phyloP scores from a whole-genome alignment of 768 basidiomycete species.

The Boletus tylopilopsis region DNA sequence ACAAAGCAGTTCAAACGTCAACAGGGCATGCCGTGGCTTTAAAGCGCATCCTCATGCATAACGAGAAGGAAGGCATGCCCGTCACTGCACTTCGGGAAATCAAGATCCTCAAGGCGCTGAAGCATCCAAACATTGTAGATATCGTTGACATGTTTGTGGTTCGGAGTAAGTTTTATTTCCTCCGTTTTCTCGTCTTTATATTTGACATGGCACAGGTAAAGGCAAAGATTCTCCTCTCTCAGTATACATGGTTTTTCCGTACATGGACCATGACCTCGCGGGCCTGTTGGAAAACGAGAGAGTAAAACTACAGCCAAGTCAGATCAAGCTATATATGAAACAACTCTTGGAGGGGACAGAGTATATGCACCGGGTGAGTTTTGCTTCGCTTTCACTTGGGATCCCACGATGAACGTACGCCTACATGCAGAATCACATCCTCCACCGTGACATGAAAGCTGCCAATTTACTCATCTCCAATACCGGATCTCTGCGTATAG shows the following conservation, averaged over 20 bases:
- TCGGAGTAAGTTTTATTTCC: slow-evolving; percentile 48
- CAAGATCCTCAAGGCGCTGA: slow-evolving; percentile 88
- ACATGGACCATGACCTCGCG: slow-evolving; percentile 99
- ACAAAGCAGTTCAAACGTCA: slow-evolving; percentile 71
- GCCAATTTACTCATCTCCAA: slow-evolving; percentile 95
- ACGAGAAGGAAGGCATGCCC: slow-evolving; percentile 95
- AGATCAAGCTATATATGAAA: slow-evolving; percentile 95
- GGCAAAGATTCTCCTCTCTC: slow-evolving; percentile 69
- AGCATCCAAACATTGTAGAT: slow-evolving; percentile 82
- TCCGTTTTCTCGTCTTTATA: background rate
- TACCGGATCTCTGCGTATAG: slow-evolving; percentile 77
- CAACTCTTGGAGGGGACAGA: slow-evolving; percentile 95
- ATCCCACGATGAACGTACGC: slow-evolving; percentile 6
- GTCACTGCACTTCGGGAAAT: slow-evolving; percentile 97
- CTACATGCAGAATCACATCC: slow-evolving; percentile 75
- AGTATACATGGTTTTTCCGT: slow-evolving; percentile 98
- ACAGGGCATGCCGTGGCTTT: slow-evolving; percentile 72
- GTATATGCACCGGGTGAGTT: slow-evolving; percentile 87
- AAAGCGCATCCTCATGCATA: slow-evolving; percentile 95
- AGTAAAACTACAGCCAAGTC: slow-evolving; percentile 74
- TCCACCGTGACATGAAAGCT: slow-evolving; percentile 99
- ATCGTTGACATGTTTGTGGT: slow-evolving; percentile 93
- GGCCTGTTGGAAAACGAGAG: slow-evolving; percentile 90
- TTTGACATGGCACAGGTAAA: slow-evolving; percentile 26
- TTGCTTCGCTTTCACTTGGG: background rate